Conservation (phyloP, 2,329 filamentous ascomycete species). For the Chaetoscypha palmicola region DNA sequence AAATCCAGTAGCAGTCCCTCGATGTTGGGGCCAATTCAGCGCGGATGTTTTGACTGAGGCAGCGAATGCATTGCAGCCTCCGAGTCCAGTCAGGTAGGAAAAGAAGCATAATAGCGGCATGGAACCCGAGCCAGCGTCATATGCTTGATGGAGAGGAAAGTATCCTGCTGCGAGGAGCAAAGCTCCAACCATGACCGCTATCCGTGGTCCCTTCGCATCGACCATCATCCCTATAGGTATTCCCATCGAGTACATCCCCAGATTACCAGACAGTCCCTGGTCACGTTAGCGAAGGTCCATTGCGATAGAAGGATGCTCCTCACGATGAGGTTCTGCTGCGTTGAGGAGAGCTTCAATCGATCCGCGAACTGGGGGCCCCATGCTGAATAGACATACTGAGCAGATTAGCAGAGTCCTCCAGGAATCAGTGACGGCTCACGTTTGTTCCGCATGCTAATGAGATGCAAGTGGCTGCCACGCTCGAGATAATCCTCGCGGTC, state of each 20-base stretch:
- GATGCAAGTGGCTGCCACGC: constrained; percentile 76
- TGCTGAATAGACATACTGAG: constrained; percentile 92
- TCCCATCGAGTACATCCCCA: constrained; percentile 90
- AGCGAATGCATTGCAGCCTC: constrained; percentile 85
- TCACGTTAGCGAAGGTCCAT: constrained; percentile 26
- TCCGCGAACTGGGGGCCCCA: constrained; percentile 96
- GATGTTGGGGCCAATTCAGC: constrained; percentile 83
- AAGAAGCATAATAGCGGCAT: constrained; percentile 67
- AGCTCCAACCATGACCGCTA: constrained; percentile 69
- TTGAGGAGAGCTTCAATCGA: constrained; percentile 79
- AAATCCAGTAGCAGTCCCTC: constrained; percentile 90
- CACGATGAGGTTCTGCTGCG: constrained; percentile 85
- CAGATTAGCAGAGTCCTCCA: constrained; percentile 22
- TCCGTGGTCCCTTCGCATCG: constrained; percentile 72
- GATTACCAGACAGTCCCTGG: constrained; percentile 65
- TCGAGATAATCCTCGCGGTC: constrained; percentile 69
- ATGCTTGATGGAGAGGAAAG: constrained; percentile 76
- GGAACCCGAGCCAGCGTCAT: constrained; percentile 57
- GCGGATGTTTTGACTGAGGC: constrained; percentile 81
- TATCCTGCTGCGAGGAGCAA: constrained; percentile 72
- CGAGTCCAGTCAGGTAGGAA: constrained; percentile 77
- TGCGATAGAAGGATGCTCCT: constrained; percentile 26
- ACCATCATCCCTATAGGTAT: constrained; percentile 85
- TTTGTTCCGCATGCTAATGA: constrained; percentile 90
- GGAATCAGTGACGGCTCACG: constrained; percentile 43